Evolutionary conservation across 73 alveolate species (phyloP).

Genomic region (Paramecium sonneborni): DNA sequence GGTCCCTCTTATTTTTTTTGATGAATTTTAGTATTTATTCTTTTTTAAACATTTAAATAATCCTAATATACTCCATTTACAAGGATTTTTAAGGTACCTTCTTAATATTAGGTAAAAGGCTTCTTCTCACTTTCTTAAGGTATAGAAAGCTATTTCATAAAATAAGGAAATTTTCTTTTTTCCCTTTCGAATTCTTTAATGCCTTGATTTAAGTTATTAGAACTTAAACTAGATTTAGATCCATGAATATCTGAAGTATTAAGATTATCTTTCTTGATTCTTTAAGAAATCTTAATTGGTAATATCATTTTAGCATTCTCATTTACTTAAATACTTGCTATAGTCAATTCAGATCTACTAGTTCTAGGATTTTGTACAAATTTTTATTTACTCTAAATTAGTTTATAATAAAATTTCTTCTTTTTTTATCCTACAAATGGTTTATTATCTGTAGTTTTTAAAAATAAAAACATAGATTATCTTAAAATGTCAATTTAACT

Average conservation of each 20-base stretch:
- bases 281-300: not conserved
- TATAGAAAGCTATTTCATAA: not conserved
- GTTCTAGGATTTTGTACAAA: not conserved
- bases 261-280: not conserved
- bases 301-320: not conserved
- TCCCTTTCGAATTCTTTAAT: not conserved
- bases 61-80: conserved; percentile 31
- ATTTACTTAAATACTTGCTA: not conserved
- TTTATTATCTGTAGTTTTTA: not conserved
- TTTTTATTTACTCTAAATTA: not conserved
- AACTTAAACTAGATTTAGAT: not conserved
- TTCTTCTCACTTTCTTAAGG: not conserved
- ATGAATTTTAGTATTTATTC: not conserved
- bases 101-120: not conserved
- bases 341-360: conserved; percentile 11
- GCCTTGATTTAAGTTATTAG: not conserved
- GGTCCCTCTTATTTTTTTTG: not conserved
- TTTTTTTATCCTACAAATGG: not conserved
- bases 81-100: not conserved
- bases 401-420: not conserved
- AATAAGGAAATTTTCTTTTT: not conserved
- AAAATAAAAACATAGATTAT: not conserved
- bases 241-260: not conserved
- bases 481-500: not conserved
- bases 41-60: not conserved